Evolutionary conservation across 345 rosid genomes (phyloP).

Genomic region (Eucalyptus virginea): DNA sequence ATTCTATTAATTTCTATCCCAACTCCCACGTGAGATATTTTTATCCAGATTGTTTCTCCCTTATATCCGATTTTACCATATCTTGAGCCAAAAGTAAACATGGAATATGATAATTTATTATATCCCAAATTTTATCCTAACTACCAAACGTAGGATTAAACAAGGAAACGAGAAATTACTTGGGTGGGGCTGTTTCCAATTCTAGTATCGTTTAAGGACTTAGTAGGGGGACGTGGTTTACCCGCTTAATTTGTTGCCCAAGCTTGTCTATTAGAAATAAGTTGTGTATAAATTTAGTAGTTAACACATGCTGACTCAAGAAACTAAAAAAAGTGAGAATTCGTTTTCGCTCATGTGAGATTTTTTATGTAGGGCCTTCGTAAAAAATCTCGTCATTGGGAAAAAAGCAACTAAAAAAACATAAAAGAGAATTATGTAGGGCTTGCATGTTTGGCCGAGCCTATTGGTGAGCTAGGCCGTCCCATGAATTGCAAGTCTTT

Average conservation of each 20-base stretch:
- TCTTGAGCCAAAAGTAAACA: too few species aligned
- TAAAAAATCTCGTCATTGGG: too few species aligned
- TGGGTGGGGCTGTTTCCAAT: background rate
- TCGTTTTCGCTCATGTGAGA: too few species aligned
- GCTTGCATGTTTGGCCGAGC: background rate
- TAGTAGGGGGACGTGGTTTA: background rate
- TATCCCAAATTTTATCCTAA: too few species aligned
- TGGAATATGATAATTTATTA: too few species aligned
- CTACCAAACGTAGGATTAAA: too few species aligned
- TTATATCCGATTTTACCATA: too few species aligned
- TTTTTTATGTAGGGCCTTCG: too few species aligned
- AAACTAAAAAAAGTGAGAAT: too few species aligned
- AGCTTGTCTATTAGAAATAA: too few species aligned
- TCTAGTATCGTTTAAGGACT: background rate
- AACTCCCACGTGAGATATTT: too few species aligned
- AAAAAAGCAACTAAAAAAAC: background rate
- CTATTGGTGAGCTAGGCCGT: background rate
- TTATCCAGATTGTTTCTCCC: rapidly evolving
- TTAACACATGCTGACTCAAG: background rate
- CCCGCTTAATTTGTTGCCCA: background rate
- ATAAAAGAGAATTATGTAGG: background rate
- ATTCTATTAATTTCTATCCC: too few species aligned
- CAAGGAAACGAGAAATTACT: background rate
- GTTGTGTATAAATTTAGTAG: background rate
- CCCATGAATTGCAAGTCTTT: background rate